Conservation (phyloP, 331 rosid species). For the Cydonia oblonga region DNA sequence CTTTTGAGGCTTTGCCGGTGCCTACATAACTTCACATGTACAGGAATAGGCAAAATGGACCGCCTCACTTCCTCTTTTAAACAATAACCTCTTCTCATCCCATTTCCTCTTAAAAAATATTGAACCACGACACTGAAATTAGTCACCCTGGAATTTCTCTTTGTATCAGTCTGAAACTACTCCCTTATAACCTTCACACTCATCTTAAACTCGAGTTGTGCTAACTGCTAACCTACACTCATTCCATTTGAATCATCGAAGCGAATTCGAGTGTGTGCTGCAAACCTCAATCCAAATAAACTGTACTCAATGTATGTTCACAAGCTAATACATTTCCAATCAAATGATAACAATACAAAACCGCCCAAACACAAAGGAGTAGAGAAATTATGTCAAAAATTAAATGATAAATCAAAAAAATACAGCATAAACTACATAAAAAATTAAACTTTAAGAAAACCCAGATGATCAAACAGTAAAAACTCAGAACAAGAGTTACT, state of each 20-base stretch:
- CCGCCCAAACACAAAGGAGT: too few relatives aligned
- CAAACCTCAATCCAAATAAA: too few relatives aligned
- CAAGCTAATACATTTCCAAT: background rate
- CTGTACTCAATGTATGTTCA: background rate
- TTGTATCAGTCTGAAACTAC: background rate
- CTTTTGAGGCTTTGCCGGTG: too few relatives aligned
- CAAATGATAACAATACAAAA: background rate
- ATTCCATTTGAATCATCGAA: too few relatives aligned
- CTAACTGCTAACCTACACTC: background rate
- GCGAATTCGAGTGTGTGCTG: too few relatives aligned
- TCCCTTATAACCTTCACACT: background rate
- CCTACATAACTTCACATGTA: background rate
- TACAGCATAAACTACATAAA: too few relatives aligned
- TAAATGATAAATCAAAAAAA: too few relatives aligned
- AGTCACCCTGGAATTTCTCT: background rate
- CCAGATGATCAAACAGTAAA: too few relatives aligned
- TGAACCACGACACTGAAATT: background rate
- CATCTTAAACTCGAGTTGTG: background rate
- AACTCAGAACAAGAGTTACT: too few relatives aligned
- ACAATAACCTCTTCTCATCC: background rate
- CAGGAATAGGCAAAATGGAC: background rate
- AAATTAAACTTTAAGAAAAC: background rate
- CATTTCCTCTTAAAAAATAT: background rate
- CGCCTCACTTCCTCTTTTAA: background rate
- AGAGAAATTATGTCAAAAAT: too few relatives aligned